Conservation (phyloP, 2,329 filamentous ascomycete genomes). For the Nothopassalora personata region DNA sequence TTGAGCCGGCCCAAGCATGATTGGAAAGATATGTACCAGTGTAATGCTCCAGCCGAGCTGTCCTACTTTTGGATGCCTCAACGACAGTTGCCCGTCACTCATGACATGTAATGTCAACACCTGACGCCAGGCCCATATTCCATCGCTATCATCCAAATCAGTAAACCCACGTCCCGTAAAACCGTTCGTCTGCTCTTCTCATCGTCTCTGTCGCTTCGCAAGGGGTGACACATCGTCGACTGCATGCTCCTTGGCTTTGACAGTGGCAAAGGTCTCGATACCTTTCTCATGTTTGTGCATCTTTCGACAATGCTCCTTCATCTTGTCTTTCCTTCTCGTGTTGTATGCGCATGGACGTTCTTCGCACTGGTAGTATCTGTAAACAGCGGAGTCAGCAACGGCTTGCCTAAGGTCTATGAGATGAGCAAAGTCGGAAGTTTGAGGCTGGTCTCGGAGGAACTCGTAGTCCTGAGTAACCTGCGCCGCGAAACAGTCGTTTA, state of each 20-base stretch:
- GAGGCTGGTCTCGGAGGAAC: too few relatives aligned
- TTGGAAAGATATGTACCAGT: too few relatives aligned
- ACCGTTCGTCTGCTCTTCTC: background rate
- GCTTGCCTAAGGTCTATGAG: background rate
- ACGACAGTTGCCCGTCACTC: too few relatives aligned
- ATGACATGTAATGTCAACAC: too few relatives aligned
- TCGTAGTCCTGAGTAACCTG: too few relatives aligned
- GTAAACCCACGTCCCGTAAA: background rate
- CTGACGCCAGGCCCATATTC: background rate
- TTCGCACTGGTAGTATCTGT: constrained; percentile 1
- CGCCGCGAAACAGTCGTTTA: background rate
- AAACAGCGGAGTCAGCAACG: background rate
- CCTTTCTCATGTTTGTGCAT: constrained; percentile 4
- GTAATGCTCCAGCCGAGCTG: too few relatives aligned
- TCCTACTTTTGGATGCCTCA: too few relatives aligned
- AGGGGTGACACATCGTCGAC: background rate
- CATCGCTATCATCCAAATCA: background rate
- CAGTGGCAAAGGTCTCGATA: background rate
- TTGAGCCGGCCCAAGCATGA: too few relatives aligned
- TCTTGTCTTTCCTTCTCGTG: constrained; percentile 9
- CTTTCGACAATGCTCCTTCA: constrained; percentile 10
- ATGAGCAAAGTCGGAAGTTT: too few relatives aligned
- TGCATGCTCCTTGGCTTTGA: background rate
- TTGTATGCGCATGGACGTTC: background rate
- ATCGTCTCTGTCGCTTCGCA: background rate